Evolutionary conservation across 371 early-diverging fungal genomes (phyloP).

Genomic region (Choanephora cucurbitarum): DNA sequence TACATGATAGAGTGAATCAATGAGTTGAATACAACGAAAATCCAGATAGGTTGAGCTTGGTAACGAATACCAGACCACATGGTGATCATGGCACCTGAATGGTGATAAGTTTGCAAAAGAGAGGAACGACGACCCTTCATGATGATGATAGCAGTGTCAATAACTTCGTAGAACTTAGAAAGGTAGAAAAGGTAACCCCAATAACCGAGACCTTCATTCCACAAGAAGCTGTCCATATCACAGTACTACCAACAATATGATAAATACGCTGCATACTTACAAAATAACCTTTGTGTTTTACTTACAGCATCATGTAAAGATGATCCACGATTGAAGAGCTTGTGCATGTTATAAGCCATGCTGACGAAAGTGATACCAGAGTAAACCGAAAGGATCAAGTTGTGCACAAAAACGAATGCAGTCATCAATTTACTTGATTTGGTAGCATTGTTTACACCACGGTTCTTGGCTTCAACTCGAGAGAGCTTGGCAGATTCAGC

Average conservation of each 20-base stretch:
- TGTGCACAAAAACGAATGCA: conserved; percentile 77
- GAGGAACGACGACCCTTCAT: conserved; percentile 80
- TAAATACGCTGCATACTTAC: background rate
- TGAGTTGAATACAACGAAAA: conserved; percentile 87
- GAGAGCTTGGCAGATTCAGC: conserved; percentile 46
- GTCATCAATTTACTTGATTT: conserved; percentile 59
- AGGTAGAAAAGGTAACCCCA: conserved; percentile 86
- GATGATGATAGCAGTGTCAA: conserved; percentile 86
- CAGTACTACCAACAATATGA: conserved; percentile 55
- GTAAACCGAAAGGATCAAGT: conserved; percentile 68
- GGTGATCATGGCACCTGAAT: conserved; percentile 86
- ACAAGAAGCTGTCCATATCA: conserved; percentile 65
- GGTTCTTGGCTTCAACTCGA: conserved; percentile 55
- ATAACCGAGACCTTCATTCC: conserved; percentile 74
- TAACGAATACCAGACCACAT: conserved; percentile 80
- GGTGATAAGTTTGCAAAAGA: conserved; percentile 87
- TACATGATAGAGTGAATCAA: conserved; percentile 94
- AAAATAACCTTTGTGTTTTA: conserved; percentile 17
- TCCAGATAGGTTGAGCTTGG: conserved; percentile 78
- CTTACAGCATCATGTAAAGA: conserved; percentile 55
- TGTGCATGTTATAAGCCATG: conserved; percentile 60
- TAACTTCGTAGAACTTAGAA: conserved; percentile 86
- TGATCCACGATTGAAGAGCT: conserved; percentile 37
- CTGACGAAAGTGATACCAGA: conserved; percentile 70
- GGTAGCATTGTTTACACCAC: conserved; percentile 40